Base-by-base conservation (phyloP, 2,329 filamentous ascomycete genomes). In the Alternaria gansuensis region DNA sequence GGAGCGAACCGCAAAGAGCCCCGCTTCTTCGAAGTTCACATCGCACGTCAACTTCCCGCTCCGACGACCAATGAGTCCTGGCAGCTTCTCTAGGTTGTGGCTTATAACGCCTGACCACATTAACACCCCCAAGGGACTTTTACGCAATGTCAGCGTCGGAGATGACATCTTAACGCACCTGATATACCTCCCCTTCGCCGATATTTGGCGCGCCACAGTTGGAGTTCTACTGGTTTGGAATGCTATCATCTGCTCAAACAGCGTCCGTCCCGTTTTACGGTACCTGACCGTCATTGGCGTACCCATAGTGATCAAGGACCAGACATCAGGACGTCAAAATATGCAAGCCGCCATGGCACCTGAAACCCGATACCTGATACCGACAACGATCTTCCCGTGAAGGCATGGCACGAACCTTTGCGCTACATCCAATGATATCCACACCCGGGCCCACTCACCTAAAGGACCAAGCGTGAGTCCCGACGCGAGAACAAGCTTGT, bases 101-200 rank as follows among this genome's bases (percentile, higher is more conserved):
- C 70, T 59, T 65, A 62, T 65, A 65, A 58, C 71, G 66, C 62
- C 68, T 72, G 65, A 70, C 68, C 64, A 53, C 40, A 55, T 56
- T 58, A 66, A 67, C 61, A 51, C 54, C 59, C 59, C 61, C 53
- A 46, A 55, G 45, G 54, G 29, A 37, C 50, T 55, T 13, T 46
- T 55, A 61, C 57, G 51, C 50, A 54, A 23, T 54, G 55, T 29
- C 51, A 60, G 33, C 37, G 44, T 64, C 61, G 65, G 61, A 66
- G 60, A 59, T 48, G 63, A 60, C 56, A 60, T 64, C 62, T 51
- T 26, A 46, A 37, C 21, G 37, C 43, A 41, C 53, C 54, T 44
- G 48, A 33, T 58, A 60, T 58, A 51, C 43, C 48, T 36, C 37
- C 34, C 26, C 59, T 54, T 33, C 36, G 41, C 50, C 34, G 23